phyloP scores from a whole-genome alignment of 768 basidiomycete species.

The Hebeloma cylindrosporum region DNA sequence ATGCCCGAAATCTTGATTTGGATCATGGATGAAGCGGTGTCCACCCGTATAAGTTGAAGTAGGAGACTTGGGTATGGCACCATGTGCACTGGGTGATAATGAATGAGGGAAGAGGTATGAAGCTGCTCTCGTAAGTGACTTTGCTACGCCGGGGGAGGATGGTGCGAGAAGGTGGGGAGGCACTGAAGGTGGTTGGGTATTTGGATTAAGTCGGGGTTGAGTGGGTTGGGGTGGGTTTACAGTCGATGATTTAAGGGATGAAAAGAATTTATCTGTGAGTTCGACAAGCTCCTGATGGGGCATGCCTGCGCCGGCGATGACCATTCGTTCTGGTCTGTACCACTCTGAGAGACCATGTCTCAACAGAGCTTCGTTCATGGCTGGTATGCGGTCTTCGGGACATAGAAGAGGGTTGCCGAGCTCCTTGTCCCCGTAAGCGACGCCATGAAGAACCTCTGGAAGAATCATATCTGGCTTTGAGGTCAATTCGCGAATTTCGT shows the following conservation, averaged over 20 bases:
- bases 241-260: slow-evolving; percentile 50
- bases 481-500: slow-evolving; percentile 86
- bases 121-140: slow-evolving; percentile 74
- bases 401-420: slow-evolving; percentile 92
- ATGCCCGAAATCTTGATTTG: slow-evolving; percentile 79
- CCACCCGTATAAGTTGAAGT: slow-evolving; percentile 82
- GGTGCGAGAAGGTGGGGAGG: slow-evolving; percentile 58
- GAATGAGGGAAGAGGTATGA: slow-evolving; percentile 66
- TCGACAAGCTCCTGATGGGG: slow-evolving; percentile 87
- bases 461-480: slow-evolving; percentile 92
- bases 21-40: slow-evolving; percentile 63
- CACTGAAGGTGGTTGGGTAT: too few species aligned
- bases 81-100: slow-evolving; percentile 18
- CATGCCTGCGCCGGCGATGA: slow-evolving; percentile 93
- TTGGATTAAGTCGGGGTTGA: slow-evolving; percentile 42
- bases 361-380: slow-evolving; percentile 62
- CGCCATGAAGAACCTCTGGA: slow-evolving; percentile 84
- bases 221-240: slow-evolving; percentile 24
- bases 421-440: slow-evolving; percentile 76
- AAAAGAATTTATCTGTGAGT: slow-evolving; percentile 81
- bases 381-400: slow-evolving; percentile 76
- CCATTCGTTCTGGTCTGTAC: slow-evolving; percentile 94
- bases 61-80: slow-evolving; percentile 35
- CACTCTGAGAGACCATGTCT: slow-evolving; percentile 69
- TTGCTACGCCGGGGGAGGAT: slow-evolving; percentile 51